phyloP scores from a whole-genome alignment of 257 asterid genomes.

The Fraxinus excelsior region DNA sequence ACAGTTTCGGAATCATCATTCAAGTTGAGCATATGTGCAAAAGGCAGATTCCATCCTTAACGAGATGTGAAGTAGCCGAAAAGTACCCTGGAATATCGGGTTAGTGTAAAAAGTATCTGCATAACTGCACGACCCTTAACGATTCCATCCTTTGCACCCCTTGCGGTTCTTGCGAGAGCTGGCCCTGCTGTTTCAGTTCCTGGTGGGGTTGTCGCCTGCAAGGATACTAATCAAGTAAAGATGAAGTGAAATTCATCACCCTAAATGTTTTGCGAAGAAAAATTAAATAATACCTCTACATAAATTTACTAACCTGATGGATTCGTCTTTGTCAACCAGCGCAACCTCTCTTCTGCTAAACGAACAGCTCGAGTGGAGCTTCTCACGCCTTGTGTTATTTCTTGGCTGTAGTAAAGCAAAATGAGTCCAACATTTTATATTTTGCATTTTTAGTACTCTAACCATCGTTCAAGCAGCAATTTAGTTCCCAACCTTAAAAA shows the following conservation, averaged over 20 bases:
- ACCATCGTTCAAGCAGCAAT: background rate
- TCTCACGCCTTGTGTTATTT: slow-evolving; percentile 35
- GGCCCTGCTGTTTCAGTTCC: slow-evolving; percentile 44
- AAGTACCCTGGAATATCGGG: slow-evolving; percentile 49
- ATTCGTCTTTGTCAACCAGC: slow-evolving; percentile 53
- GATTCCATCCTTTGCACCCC: slow-evolving; percentile 62
- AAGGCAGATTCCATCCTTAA: background rate
- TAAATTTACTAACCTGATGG: slow-evolving; percentile 56
- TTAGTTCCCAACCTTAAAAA: background rate
- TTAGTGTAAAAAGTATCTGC: slow-evolving; percentile 59
- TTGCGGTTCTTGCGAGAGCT: slow-evolving; percentile 65
- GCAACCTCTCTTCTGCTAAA: slow-evolving; percentile 73
- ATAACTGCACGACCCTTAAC: slow-evolving; percentile 64
- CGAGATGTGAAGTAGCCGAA: slow-evolving; percentile 53
- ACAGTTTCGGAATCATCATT: background rate
- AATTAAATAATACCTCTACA: slow-evolving; percentile 4
- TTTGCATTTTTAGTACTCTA: background rate
- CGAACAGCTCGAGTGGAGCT: slow-evolving; percentile 75
- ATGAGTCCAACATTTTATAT: background rate
- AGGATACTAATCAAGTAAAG: slow-evolving; percentile 70
- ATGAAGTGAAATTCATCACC: slow-evolving; percentile 49
- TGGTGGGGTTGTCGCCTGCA: slow-evolving; percentile 61
- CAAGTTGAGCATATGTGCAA: background rate
- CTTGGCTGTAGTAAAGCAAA: slow-evolving; percentile 33
- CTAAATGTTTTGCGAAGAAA: slow-evolving; percentile 4